phyloP scores from a whole-genome alignment of 768 basidiomycete species.

The Sporobolomyces pararoseus region DNA sequence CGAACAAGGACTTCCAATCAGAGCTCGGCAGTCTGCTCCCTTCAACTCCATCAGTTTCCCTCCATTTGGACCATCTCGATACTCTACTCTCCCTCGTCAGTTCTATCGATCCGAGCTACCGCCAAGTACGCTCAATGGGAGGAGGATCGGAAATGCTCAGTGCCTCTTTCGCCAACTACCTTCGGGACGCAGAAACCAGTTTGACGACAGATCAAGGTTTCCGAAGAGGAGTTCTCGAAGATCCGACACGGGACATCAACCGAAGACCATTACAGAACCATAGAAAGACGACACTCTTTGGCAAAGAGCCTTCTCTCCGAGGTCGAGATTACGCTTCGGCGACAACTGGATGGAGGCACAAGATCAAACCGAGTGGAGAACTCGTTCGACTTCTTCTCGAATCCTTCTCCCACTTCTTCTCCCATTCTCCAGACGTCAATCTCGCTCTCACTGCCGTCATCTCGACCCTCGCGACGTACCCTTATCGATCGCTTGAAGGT shows the following conservation, averaged over 20 bases:
- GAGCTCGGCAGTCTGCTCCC: constrained; percentile 17
- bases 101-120: constrained; percentile 44
- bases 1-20: background rate
- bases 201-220: constrained; percentile 35
- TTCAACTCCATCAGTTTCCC: constrained; percentile 29
- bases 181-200: constrained; percentile 46
- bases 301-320: background rate
- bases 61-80: constrained; percentile 45
- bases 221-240: constrained; percentile 33
- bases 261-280: constrained; percentile 24
- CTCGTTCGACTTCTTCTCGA: constrained; percentile 68
- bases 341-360: constrained; percentile 53
- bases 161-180: constrained; percentile 46
- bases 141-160: constrained; percentile 28
- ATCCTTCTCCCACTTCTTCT: constrained; percentile 71
- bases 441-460: constrained; percentile 79
- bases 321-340: constrained; percentile 17
- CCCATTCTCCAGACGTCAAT: constrained; percentile 79
- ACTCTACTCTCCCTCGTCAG: constrained; percentile 47
- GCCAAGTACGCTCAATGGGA: constrained; percentile 1
- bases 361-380: constrained; percentile 72
- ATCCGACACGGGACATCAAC: background rate
- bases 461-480: constrained; percentile 75
- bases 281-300: constrained; percentile 29
- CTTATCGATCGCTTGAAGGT: constrained; percentile 76